phyloP scores from a whole-genome alignment of 2,329 filamentous ascomycete species.

The Eurotiales sp. region DNA sequence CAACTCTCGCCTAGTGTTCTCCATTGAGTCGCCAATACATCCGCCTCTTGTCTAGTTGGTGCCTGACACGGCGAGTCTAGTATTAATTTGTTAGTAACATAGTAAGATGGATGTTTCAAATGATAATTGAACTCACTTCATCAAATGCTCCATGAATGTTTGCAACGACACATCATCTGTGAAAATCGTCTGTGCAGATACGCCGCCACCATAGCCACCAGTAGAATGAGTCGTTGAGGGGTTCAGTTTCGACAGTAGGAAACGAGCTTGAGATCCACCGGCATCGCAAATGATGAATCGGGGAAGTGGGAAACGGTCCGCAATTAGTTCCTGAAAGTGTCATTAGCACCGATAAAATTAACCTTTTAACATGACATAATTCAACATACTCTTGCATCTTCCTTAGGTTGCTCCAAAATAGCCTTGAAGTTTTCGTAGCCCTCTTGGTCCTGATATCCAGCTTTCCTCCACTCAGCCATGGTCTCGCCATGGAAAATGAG shows the following conservation, averaged over 20 bases:
- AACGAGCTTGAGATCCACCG: slow-evolving; percentile 96
- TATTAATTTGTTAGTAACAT: slow-evolving; percentile 24
- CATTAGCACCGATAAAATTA: not conserved
- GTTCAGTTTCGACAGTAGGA: slow-evolving; percentile 94
- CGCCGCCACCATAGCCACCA: slow-evolving; percentile 83
- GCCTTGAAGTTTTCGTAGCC: slow-evolving; percentile 94
- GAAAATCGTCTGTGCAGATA: slow-evolving; percentile 95
- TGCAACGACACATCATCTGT: slow-evolving; percentile 97
- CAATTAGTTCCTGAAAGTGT: slow-evolving; percentile 73
- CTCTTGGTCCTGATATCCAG: slow-evolving; percentile 95
- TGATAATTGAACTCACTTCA: slow-evolving; percentile 68
- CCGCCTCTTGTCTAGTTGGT: slow-evolving; percentile 40
- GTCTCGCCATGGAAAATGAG: slow-evolving; percentile 99
- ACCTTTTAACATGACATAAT: not conserved
- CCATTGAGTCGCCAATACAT: not conserved
- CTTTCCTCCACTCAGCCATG: slow-evolving; percentile 95
- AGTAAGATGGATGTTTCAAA: not conserved
- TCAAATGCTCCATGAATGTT: slow-evolving; percentile 99
- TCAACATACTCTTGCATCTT: slow-evolving; percentile 84
- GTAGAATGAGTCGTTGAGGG: slow-evolving; percentile 95
- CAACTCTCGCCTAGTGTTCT: slow-evolving; percentile 4
- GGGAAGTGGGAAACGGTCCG: slow-evolving; percentile 95
- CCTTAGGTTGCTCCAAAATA: slow-evolving; percentile 87
- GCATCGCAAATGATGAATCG: slow-evolving; percentile 98
- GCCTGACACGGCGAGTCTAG: slow-evolving; percentile 49